Evolutionary conservation across 768 basidiomycete species (phyloP), one percentile per base, ranked within the genome.

Genomic region (Termitomyces sp.): DNA sequence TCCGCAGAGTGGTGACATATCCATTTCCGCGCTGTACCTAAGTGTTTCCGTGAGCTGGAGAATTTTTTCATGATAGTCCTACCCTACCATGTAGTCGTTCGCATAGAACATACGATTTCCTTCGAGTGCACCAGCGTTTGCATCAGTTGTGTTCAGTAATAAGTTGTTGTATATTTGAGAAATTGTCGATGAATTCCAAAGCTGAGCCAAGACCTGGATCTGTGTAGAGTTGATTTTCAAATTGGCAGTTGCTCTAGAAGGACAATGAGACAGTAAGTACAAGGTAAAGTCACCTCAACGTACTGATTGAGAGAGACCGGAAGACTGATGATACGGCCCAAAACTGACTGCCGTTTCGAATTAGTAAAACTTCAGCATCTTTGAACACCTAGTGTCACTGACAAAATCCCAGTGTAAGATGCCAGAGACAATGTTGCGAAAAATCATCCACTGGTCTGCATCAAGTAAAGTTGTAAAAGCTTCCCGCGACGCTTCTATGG

Each of bases 331-430:
- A 88, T 84, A 11, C 87, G 77, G 14, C 84, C 83, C 31, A 86
- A 64, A 11, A 70, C 78, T 54, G 85, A 87, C 87, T 87, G 40
- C 2, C 19, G 6, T 8, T 50, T n/a, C 1, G 1, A 45, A 15
- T 55, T 10, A 59, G 21, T 46, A 33, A 43, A 30, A 54, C 3
- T 60, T 35, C 57, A 46, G 17, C 50, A 40, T 10, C 61, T 46
- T 46, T 12, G n/a, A 15, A 19, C 43, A 35, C 42, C 2, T 37
- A 44, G 12, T 44, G 5, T 17, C 43, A 75, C 85, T 64, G 56
- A 87, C 86, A 63, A 86, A 82, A 63, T 90, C 87, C 85, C 85
- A 90, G 64, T 87, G 86, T 46, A 84, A 64, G 17, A 82, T 76
- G 4, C 75, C 69, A 1, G 86, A 86, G 28, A 77, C 49, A 10